These are phyloP conservation scores for Rubia balearica DNA, from an alignment of 305 asterid genomes.

Conservation along the genomic window DNA sequence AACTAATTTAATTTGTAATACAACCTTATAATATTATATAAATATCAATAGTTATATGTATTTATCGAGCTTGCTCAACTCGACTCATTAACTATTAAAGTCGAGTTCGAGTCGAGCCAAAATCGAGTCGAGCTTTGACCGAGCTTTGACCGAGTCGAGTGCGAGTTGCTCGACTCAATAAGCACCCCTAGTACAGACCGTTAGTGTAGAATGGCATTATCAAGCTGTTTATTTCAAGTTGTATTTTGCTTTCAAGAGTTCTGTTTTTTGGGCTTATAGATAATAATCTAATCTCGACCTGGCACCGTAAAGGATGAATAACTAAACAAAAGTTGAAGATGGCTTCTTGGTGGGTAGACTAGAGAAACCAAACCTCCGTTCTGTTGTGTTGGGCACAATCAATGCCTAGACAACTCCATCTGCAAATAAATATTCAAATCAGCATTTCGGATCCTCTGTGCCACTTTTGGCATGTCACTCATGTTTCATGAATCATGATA, in stretches of 20 bases:
- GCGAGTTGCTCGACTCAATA: too few relatives aligned
- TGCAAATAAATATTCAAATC: background rate
- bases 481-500: background rate
- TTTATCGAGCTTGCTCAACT: too few relatives aligned
- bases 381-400: background rate
- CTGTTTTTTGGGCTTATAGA: background rate
- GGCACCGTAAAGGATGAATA: background rate
- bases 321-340: background rate
- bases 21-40: too few relatives aligned
- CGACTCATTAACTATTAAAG: too few relatives aligned
- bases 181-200: background rate
- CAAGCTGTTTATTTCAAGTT: background rate
- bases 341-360: background rate
- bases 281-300: background rate
- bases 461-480: background rate
- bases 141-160: too few relatives aligned
- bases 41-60: too few relatives aligned
- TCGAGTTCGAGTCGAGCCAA: too few relatives aligned
- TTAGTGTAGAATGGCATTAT: background rate
- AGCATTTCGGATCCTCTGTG: background rate
- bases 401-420: background rate
- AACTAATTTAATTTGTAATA: too few relatives aligned
- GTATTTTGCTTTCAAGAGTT: background rate
- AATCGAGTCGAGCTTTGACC: too few relatives aligned
- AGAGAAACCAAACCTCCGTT: constrained; percentile 2